Percentiles rank a stretch among this genome's conserved stretches.
These are phyloP conservation scores for Acer campestre DNA, from an alignment of 345 rosid species.

Conservation along the genomic window DNA sequence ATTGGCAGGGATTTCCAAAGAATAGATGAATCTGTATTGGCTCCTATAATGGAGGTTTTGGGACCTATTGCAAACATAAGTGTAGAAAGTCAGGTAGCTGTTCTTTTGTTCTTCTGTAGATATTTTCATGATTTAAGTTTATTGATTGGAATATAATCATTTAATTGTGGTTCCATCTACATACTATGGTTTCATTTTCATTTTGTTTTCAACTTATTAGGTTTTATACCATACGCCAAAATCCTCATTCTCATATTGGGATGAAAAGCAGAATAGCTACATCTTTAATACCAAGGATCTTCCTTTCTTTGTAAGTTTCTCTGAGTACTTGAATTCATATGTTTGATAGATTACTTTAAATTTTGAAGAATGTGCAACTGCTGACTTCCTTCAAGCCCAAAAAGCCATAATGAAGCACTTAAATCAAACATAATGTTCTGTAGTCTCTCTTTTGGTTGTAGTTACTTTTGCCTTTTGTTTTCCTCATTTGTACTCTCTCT, in stretches of 20 bases:
- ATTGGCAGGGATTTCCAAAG: conserved; percentile 73
- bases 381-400: neutral
- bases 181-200: conserved; percentile 9
- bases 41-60: conserved; percentile 70
- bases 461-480: neutral
- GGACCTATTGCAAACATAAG: conserved; percentile 75
- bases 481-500: neutral
- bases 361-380: neutral
- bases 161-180: neutral
- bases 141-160: conserved; percentile 8
- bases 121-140: neutral
- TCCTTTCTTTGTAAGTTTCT: conserved; percentile 85
- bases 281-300: conserved; percentile 73
- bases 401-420: neutral
- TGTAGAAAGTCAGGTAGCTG: conserved; percentile 88
- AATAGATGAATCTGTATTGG: conserved; percentile 62
- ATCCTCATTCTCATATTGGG: conserved; percentile 82
- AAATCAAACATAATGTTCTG: neutral
- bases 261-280: conserved; percentile 64
- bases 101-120: conserved; percentile 3
- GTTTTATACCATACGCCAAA: conserved; percentile 93
- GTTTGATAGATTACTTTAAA: conserved; percentile 12
- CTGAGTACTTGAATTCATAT: conserved; percentile 9
- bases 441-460: neutral
- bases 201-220: conserved; percentile 36